A percentile compares a stretch with the other conserved stretches of the same genome.
These are phyloP conservation scores for Phragmites australis DNA, from an alignment of 176 grass and related monocot species.

Conservation along the genomic window DNA sequence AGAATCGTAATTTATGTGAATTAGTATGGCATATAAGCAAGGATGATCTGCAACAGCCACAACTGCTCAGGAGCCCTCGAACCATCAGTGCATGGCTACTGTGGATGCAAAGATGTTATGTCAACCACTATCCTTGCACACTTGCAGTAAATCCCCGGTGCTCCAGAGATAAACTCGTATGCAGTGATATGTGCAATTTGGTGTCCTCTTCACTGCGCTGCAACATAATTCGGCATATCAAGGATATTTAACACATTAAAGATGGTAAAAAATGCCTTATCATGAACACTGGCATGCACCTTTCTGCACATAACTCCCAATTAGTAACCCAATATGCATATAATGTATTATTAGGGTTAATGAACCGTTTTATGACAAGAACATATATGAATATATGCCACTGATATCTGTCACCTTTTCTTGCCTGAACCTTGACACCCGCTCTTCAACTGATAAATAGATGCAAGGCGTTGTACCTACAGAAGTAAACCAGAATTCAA, in stretches of 20 bases:
- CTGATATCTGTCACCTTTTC: constrained; percentile 61
- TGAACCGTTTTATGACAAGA: neutral
- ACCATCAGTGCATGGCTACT: constrained; percentile 17
- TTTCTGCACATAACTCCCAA: neutral
- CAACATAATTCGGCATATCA: constrained; percentile 3
- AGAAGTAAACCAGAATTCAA: constrained; percentile 33
- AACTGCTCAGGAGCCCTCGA: constrained; percentile 2
- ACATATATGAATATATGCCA: constrained; percentile 10
- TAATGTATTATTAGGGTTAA: neutral
- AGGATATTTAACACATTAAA: constrained; percentile 17
- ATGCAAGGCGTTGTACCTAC: constrained; percentile 83
- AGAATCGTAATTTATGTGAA: neutral
- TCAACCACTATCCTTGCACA: neutral
- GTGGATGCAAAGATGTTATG: neutral
- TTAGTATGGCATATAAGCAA: neutral
- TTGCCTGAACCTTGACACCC: constrained; percentile 85
- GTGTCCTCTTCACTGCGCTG: constrained; percentile 3
- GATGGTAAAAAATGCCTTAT: neutral
- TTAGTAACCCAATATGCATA: neutral
- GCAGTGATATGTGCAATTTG: constrained; percentile 18
- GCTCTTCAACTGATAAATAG: constrained; percentile 81
- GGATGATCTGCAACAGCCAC: neutral
- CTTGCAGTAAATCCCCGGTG: constrained; percentile 9
- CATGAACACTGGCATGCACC: no score
- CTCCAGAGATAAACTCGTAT: neutral